Evolutionary conservation across 441 rosid genomes (phyloP).

Genomic region (Brassica hybrid): DNA sequence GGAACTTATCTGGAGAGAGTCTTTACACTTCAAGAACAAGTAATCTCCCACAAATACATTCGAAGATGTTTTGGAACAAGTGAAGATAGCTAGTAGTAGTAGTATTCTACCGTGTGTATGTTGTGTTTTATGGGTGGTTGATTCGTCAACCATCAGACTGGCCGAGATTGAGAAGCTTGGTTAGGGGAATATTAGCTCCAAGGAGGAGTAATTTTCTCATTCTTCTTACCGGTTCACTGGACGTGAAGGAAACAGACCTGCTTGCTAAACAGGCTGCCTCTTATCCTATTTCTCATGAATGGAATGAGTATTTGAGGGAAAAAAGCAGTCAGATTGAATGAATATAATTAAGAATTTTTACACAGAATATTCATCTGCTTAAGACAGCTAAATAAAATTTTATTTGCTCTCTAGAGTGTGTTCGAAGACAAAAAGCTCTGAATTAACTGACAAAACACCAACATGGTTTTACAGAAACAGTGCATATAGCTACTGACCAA

Average conservation of each 20-base stretch:
- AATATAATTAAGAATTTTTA: no score
- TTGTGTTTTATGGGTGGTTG: neutral
- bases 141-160: neutral
- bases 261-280: neutral
- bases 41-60: neutral
- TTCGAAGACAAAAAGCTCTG: neutral
- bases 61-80: neutral
- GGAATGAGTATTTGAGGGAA: no score
- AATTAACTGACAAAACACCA: constrained; percentile 12
- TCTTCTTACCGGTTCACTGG: neutral
- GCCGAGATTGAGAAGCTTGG: neutral
- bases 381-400: no score
- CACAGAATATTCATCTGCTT: no score
- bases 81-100: neutral
- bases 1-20: constrained; percentile 62
- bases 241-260: neutral
- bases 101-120: constrained; percentile 16
- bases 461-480: constrained; percentile 18
- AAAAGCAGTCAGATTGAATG: no score
- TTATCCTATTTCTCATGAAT: neutral
- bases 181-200: neutral
- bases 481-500: neutral
- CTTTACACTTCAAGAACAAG: neutral
- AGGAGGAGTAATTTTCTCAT: neutral
- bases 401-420: no score